Conservation (phyloP, 352 stramenopile species). For the Thalassiosira ordinaria region DNA sequence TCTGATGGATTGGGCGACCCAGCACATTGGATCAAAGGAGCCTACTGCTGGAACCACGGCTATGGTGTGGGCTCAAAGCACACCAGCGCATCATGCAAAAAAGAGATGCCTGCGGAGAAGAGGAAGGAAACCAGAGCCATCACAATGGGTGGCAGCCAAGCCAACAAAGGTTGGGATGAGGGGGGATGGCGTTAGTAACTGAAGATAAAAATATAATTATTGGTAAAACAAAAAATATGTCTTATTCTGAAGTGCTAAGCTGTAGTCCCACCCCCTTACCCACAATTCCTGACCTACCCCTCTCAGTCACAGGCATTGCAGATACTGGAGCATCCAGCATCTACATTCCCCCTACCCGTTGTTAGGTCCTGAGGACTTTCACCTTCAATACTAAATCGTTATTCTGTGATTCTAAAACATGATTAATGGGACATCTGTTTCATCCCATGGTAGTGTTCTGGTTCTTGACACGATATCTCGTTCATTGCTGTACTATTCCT, state of each 20-base stretch:
- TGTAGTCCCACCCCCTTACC: not conserved
- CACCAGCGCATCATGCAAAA: slow-evolving; percentile 16
- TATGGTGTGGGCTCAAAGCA: not conserved
- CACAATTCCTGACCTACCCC: not conserved
- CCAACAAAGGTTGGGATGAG: slow-evolving; percentile 5
- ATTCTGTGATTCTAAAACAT: no score
- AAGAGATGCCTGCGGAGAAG: not conserved
- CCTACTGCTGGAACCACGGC: slow-evolving; percentile 4
- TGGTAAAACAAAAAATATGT: not conserved
- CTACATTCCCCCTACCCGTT: not conserved
- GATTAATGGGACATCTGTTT: no score
- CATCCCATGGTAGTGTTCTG: no score
- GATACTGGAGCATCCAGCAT: not conserved
- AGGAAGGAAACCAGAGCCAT: slow-evolving; percentile 22
- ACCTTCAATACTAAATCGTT: no score
- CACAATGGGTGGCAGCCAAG: slow-evolving; percentile 9
- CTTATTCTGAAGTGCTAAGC: not conserved
- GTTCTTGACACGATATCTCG: no score
- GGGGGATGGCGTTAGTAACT: not conserved
- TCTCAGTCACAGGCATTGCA: not conserved
- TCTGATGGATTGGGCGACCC: no score
- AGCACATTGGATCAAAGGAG: no score
- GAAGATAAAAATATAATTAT: not conserved
- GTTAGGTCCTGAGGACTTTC: no score
- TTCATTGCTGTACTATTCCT: no score